Conservation (phyloP, 1,139 yeast genomes). For the Geotrichum citri-aurantii region DNA sequence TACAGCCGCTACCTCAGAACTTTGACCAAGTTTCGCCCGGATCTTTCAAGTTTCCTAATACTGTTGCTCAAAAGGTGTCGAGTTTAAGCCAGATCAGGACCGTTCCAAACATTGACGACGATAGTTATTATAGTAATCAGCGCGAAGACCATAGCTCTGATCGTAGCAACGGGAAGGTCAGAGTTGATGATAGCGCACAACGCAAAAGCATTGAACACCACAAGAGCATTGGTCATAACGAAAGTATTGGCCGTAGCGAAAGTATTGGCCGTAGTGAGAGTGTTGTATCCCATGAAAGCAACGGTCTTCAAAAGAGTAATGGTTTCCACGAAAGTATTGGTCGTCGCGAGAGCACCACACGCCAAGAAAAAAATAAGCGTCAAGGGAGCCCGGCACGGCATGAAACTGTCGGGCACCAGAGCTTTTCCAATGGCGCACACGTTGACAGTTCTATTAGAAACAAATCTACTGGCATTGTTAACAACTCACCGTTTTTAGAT, state of each 20-base stretch:
- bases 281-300: not conserved
- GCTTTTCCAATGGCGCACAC: not conserved
- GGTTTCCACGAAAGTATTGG: not conserved
- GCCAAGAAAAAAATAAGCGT: not conserved
- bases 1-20: not conserved
- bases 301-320: not conserved
- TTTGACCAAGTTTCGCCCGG: not conserved
- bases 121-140: not conserved
- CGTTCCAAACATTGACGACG: conserved; percentile 5
- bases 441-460: not conserved
- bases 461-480: not conserved
- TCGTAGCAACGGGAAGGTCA: not conserved
- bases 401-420: not conserved
- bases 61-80: not conserved
- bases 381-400: not conserved
- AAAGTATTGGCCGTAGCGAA: not conserved
- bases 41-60: not conserved
- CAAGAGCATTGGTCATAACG: not conserved
- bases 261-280: not conserved
- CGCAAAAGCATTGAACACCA: not conserved
- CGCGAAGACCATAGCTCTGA: not conserved
- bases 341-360: not conserved
- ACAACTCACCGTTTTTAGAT: not conserved
- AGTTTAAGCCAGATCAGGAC: conserved; percentile 12
- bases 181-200: not conserved